phyloP scores from a whole-genome alignment of 169 alveolate genomes.

The Plasmodium knowlesi region DNA sequence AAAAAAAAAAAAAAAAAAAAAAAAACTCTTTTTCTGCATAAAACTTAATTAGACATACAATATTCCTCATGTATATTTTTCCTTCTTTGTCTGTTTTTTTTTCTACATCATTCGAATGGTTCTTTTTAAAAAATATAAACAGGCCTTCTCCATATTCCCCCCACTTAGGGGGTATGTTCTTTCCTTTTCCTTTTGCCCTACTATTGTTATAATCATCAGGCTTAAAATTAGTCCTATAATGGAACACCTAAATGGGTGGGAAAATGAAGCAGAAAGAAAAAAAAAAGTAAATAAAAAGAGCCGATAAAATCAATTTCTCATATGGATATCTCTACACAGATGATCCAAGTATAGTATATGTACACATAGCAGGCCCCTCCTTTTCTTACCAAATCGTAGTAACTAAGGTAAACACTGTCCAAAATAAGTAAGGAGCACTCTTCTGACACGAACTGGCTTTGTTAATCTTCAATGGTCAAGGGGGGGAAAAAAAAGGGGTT shows the following conservation, averaged over 20 bases:
- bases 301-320: background rate
- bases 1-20: background rate
- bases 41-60: background rate
- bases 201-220: constrained; percentile 70
- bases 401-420: constrained; percentile 69
- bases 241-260: constrained; percentile 40
- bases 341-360: background rate
- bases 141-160: background rate
- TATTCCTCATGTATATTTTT: background rate
- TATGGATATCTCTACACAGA: background rate
- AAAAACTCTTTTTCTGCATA: background rate
- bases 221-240: constrained; percentile 69
- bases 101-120: background rate
- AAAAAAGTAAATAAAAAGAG: background rate
- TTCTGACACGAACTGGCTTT: constrained; percentile 62
- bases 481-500: background rate
- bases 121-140: background rate
- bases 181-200: background rate
- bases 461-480: constrained; percentile 26
- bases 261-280: background rate
- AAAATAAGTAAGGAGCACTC: constrained; percentile 46
- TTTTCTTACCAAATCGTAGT: constrained; percentile 52
- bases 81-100: background rate
- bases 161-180: background rate
- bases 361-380: background rate